phyloP scores from a whole-genome alignment of 2,329 filamentous ascomycete species.

The Mycosphaerella arachidis region DNA sequence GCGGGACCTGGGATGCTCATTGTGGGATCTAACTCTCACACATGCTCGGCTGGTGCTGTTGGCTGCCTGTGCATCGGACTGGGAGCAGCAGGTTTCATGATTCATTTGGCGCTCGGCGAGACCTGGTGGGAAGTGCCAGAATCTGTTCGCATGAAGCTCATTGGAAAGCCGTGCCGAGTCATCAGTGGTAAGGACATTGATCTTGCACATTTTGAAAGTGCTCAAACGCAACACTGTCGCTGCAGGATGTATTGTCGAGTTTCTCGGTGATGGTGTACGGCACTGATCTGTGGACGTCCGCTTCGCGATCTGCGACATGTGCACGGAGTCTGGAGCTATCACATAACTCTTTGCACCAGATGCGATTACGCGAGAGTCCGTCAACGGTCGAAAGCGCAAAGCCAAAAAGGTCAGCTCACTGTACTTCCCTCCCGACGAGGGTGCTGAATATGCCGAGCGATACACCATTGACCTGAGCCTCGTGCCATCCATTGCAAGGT shows the following conservation, averaged over 20 bases:
- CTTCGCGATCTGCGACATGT: constrained; percentile 15
- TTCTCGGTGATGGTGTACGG: constrained; percentile 1
- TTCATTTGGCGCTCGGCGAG: constrained; percentile 6
- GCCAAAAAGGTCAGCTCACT: constrained; percentile 5
- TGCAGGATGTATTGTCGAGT: constrained; percentile 11
- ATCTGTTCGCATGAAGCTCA: constrained; percentile 6
- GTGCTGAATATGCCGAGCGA: constrained; percentile 2
- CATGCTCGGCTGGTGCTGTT: constrained; percentile 8
- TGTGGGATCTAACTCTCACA: constrained; percentile 7
- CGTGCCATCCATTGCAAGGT: constrained; percentile 7
- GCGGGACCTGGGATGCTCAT: constrained; percentile 12
- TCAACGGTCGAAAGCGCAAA: neutral
- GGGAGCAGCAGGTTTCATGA: constrained; percentile 13
- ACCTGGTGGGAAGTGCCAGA: constrained; percentile 15
- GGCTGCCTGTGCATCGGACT: constrained; percentile 14
- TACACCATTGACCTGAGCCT: constrained; percentile 3
- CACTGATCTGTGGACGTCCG: constrained; percentile 5
- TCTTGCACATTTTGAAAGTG: constrained; percentile 7
- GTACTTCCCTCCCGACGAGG: constrained; percentile 5
- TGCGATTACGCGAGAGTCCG: neutral
- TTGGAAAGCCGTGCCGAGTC: too few species aligned
- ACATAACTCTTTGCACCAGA: constrained; percentile 9
- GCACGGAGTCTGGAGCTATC: constrained; percentile 13
- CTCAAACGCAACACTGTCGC: constrained; percentile 12
- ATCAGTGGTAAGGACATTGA: constrained; percentile 14